Base-by-base conservation (phyloP, 371 early-diverging fungal species). In the Mucor mucedo region DNA sequence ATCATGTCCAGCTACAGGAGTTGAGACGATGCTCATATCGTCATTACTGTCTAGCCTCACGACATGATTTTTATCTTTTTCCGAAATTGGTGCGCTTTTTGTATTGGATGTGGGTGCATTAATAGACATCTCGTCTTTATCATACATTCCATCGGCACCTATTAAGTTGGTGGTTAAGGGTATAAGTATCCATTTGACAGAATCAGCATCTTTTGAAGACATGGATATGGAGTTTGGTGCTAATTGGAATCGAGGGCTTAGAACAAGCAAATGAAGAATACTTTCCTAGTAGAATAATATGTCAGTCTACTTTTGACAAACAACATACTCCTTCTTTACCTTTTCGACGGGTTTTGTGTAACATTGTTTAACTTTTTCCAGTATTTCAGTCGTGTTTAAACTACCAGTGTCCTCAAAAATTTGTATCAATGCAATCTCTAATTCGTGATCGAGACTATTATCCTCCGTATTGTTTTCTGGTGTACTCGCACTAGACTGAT, bases 251-350 rank as follows among this genome's bases (percentile, higher is more conserved):
- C 47, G 55, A 11, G 61, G 47, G 60, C 65, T 65, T 16, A 72
- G 16, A 3, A 75, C 70, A 10, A 77, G 60, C 29, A 68, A 56
- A 54, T 71, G 68, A 11, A 77, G 28, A 2, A 77, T 13, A 11
- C 48, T 49, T 40, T 67, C 62, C 69, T 71, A 7, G 4, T n/a
- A 39, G n/a, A 11, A 33, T 38, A 14, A 11, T 30, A 10, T 13
- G 28, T 27, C 8, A 21, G 21, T 21, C 21, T 21, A 21, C 21
- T 52, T 52, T 58, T 2, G 29, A 10, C 14, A 47, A 16, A 3
- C 21, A 21, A 2, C 11, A 50, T 30, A 10, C 41, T 2, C 10
- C 16, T 14, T 13, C 9, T 21, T 35, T 48, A 62, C 62, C 57
- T 68, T 60, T 13, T 64, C 65, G 5, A 69, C 47, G 16, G 35